Evolutionary conservation across 768 basidiomycete genomes (phyloP), one percentile per base, ranked within the genome.

Genomic region (Tricholoma hemisulphureum): DNA sequence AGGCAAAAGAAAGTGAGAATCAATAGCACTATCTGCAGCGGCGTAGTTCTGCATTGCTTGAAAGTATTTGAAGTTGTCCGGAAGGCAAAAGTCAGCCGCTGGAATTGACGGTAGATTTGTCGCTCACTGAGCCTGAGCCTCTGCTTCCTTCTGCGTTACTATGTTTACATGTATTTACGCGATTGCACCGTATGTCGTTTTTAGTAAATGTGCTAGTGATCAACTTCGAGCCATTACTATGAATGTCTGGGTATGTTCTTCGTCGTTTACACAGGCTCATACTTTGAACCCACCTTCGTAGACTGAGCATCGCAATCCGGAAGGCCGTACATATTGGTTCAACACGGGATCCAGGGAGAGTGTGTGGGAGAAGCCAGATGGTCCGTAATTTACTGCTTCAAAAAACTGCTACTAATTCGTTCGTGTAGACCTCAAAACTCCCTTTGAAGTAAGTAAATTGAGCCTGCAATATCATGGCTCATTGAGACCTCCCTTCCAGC

Each of bases 281-380:
- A 28, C n/a, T 14, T 45, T 49, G 39, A 18, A 35, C 45, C 48
- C 56, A 43, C 51, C 29, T 45, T 54, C 43, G 32, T 61, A 95
- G 94, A 94, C 92, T 2, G 95, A 96, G 69, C 93, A 97, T 74
- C 87, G 91, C 31, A 96, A 95, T 74, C 87, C 92, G 2, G 96
- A 97, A 68, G 95, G 95, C n/a, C 81, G 94, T n/a, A 93, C 92
- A 0, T 98, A 98, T 68, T 98, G 95, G 95, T 95, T 94, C 74
- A 95, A 97, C 69, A 86, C 92, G 0, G 81, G 79, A 9, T 91
- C 89, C 3, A 86, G 88, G 65, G 91, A 93, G 65, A 96, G 94
- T 68, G 93, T 95, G 53, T 98, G 95, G 96, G 95, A 98, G 75
- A 99, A 98, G 70, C 97, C 97, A 58, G 92, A 95, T 71, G 91